Evolutionary conservation across 177 flowering plant species (phyloP), one percentile per base, ranked within the genome.

Genomic region (Vitis hybrid): DNA sequence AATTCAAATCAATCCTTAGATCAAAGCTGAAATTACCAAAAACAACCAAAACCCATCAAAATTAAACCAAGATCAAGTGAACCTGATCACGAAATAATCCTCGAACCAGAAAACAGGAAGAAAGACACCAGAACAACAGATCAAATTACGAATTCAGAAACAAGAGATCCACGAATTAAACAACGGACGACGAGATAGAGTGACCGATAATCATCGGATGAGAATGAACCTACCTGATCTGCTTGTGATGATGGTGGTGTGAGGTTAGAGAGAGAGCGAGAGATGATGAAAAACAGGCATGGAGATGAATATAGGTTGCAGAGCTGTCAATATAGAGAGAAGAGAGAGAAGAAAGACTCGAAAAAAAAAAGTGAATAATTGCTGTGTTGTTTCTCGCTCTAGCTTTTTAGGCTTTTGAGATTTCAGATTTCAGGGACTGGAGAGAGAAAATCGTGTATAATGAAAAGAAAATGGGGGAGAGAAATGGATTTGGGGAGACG

Each of bases 321-420:
- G 70, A 76, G 82, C 73, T 77, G 78, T 67, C 72, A 69, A 71
- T 57, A 65, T 50, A 71, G 70, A 66, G 23, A 60, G 72, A 68
- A 40, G 64, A 60, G 57, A 12, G 63, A 51, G 59, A 62, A 26
- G 30, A 19, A 19, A 23, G 52, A 67, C 34, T 10, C 11, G 69
- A 19, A 62, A 72, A 68, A 48, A 48, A 66, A 64, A 73, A 76
- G 73, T 67, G 77, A 76, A 76, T 73, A 64, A 80, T 76, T 80
- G 78, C 60, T 14, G 57, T 15, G 48, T 64, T 52, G 40, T 60
- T 52, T 70, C 66, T 72, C 68, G 65, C 70, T 71, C 68, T 6
- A 62, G 63, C 71, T 67, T 73, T 70, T 70, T 63, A 14, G 62
- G 19, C 69, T 68, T 72, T 69, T 69, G 57, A 67, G 75, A 72